Evolutionary conservation across 805 yeast genomes (phyloP).

Genomic region (Wickerhamomyces pijperi): DNA sequence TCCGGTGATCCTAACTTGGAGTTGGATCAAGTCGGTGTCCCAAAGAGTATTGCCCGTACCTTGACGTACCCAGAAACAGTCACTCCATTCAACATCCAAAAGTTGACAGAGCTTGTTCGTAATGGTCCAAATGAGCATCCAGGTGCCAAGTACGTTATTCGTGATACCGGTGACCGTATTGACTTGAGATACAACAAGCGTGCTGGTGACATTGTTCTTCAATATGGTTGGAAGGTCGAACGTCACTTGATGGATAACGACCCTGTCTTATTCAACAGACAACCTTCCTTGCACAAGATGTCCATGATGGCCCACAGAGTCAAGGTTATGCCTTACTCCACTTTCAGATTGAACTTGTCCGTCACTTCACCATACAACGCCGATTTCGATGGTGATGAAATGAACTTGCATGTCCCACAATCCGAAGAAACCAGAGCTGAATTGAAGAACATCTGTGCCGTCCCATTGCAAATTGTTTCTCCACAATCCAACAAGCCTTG

Average conservation of each 20-base stretch:
- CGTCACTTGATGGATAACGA: constrained; percentile 97
- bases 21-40: constrained; percentile 98
- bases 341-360: constrained; percentile 90
- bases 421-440: constrained; percentile 97
- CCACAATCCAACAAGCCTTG: constrained; percentile 99
- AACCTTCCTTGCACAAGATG: constrained; percentile 98
- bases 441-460: constrained; percentile 88
- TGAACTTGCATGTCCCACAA: constrained; percentile 99
- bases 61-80: constrained; percentile 95
- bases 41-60: constrained; percentile 91
- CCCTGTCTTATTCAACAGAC: constrained; percentile 97
- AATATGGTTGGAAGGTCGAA: constrained; percentile 98
- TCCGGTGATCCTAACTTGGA: constrained; percentile 98
- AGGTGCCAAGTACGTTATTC: constrained; percentile 95
- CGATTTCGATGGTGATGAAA: constrained; percentile 99
- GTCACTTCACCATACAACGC: constrained; percentile 99
- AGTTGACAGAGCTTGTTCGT: constrained; percentile 83
- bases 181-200: constrained; percentile 94
- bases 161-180: constrained; percentile 98
- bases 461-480: constrained; percentile 93
- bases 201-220: constrained; percentile 95
- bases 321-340: constrained; percentile 96
- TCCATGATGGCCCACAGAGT: constrained; percentile 99
- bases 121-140: constrained; percentile 99
- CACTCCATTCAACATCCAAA: constrained; percentile 93